Conservation (phyloP, 139 green algal genomes). For the Zygnema circumcarinatum region DNA sequence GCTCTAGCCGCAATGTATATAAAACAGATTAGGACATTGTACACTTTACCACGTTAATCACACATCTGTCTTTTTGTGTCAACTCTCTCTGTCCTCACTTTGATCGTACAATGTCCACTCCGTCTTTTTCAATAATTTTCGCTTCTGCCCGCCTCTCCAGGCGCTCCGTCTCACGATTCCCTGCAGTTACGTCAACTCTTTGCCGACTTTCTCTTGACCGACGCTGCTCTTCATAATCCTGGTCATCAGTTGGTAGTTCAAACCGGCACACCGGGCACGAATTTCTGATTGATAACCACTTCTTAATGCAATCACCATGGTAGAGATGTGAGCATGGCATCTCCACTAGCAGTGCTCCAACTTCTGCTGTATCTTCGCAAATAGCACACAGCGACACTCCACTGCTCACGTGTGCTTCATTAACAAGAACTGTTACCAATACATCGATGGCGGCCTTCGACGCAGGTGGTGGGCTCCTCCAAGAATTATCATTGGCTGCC, state of each 20-base stretch:
- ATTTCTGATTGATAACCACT: conserved; percentile 73
- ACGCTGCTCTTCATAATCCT: conserved; percentile 71
- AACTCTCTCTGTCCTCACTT: no score
- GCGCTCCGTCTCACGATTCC: background rate
- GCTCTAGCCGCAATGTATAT: no score
- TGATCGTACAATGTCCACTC: no score
- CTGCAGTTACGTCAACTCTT: background rate
- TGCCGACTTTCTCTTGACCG: background rate
- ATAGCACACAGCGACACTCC: conserved; percentile 28
- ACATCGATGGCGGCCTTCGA: conserved; percentile 25
- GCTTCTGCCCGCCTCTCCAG: background rate
- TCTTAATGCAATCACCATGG: conserved; percentile 44
- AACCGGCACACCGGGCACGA: conserved; percentile 79
- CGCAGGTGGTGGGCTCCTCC: background rate
- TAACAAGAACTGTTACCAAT: conserved; percentile 11
- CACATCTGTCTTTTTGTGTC: no score
- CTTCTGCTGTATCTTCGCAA: conserved; percentile 41
- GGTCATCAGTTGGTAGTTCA: conserved; percentile 48
- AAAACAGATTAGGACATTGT: no score
- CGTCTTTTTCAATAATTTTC: no score
- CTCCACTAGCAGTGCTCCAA: background rate
- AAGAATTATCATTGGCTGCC: conserved; percentile 24
- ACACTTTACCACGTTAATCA: no score
- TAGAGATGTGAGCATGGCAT: conserved; percentile 53
- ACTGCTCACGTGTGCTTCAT: conserved; percentile 17